Percentiles rank a stretch among this genome's conserved stretches.
Evolutionary conservation across 2,329 filamentous ascomycete genomes (phyloP).

Genomic region (Sporothrix brunneoviolacea): DNA sequence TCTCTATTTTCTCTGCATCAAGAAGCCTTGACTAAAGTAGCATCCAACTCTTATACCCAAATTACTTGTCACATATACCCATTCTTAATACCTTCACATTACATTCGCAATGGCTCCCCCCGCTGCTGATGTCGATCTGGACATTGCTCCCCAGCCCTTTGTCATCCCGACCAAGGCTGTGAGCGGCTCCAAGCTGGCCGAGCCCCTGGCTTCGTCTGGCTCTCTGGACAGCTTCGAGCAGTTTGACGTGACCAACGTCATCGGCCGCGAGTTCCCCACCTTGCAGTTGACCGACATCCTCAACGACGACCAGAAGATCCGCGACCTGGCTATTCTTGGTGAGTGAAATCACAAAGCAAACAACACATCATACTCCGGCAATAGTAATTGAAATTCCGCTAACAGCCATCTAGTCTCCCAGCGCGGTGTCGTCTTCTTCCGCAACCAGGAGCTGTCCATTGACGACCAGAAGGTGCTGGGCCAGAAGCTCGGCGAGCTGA

Average conservation of each 20-base stretch:
- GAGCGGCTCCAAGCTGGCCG: slow-evolving; percentile 18
- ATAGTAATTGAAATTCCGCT: too few species aligned
- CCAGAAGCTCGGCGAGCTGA: slow-evolving; percentile 40
- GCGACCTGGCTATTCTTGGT: slow-evolving; percentile 35
- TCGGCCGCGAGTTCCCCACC: slow-evolving; percentile 41
- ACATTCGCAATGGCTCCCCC: slow-evolving; percentile 23
- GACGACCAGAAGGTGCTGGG: slow-evolving; percentile 46
- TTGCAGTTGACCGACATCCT: slow-evolving; percentile 31
- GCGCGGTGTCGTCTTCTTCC: slow-evolving; percentile 60
- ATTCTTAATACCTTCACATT: background rate
- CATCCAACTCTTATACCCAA: too few species aligned
- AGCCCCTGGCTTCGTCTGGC: slow-evolving; percentile 23
- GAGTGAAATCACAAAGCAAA: slow-evolving; percentile 11
- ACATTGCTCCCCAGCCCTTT: slow-evolving; percentile 13
- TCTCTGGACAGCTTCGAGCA: slow-evolving; percentile 25
- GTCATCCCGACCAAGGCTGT: slow-evolving; percentile 16
- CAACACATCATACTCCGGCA: too few species aligned
- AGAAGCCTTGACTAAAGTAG: too few species aligned
- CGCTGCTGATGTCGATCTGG: slow-evolving; percentile 23
- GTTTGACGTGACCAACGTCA: slow-evolving; percentile 40
- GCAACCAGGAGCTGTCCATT: slow-evolving; percentile 49
- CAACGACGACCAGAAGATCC: slow-evolving; percentile 40
- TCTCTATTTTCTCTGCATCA: background rate
- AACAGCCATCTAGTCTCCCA: slow-evolving; percentile 58
- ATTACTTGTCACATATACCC: background rate